Evolutionary conservation across 2,329 filamentous ascomycete genomes (phyloP), one percentile per base, ranked within the genome.

Genomic region (Hypoxylon sp.): DNA sequence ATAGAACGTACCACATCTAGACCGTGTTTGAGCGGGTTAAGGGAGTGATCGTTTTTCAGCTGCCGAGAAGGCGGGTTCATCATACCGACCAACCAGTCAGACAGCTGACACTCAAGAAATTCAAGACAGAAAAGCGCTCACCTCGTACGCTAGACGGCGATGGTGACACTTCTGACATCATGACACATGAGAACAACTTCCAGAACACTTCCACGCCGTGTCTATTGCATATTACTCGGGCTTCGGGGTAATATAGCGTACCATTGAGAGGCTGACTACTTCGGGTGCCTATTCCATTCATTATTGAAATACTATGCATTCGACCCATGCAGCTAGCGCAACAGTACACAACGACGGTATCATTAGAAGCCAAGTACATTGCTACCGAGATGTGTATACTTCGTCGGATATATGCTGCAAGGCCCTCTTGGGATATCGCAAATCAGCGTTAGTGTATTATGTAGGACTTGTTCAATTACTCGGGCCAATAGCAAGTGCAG

Each of bases 401-500:
- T 62, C 48, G 50, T 57, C 69, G 66, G 69, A 46, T 55, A 54
- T 56, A 47, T 51, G 37, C 31, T 67, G 39, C 8, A 39, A 31
- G 22, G 35, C 19, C 63, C 62, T 60, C 24, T 64, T 50, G 24
- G 54, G 62, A 46, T 47, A 54, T 53, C 14, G 61, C 63, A 63
- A 47, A 64, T 67, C 61, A 53, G 52, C 35, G 50, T 56, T 42
- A 48, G 14, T 31, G 46, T 60, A 39, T 58, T 26, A 62, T 39
- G 19, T 19, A 66, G 55, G 55, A 51, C 55, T 50, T 22, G 46
- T 54, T 55, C 42, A 44, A 52, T 29, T 24, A 44, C 19, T 61
- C 39, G 31, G 44, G 8, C 58, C 68, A 68, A 65, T 70, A 35
- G 46, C 57, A 37, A 51, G 26, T 35, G 47, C 55, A 68, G 57